Percentiles rank a stretch among this genome's conserved stretches.
Conservation (phyloP, 345 rosid genomes). For the Leavenworthia alabamica region DNA sequence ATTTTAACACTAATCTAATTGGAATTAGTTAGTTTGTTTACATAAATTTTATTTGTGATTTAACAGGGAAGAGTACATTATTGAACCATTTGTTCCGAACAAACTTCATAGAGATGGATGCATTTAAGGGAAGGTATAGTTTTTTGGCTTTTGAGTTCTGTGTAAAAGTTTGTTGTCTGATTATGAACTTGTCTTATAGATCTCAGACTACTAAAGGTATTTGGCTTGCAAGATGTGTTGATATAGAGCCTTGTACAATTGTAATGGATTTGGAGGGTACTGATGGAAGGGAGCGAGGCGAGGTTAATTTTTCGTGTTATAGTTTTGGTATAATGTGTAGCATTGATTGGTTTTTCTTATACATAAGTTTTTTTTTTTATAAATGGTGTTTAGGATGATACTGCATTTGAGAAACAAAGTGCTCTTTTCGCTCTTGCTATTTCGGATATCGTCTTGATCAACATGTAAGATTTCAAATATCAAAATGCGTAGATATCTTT, state of each 20-base stretch:
- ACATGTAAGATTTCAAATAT: slow-evolving; percentile 57
- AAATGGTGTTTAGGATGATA: slow-evolving; percentile 60
- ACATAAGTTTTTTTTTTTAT: not conserved
- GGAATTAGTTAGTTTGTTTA: not conserved
- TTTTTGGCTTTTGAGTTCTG: not conserved
- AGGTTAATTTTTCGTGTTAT: slow-evolving; percentile 44
- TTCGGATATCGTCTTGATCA: slow-evolving; percentile 90
- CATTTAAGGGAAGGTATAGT: slow-evolving; percentile 91
- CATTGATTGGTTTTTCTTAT: not conserved
- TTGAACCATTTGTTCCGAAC: slow-evolving; percentile 57
- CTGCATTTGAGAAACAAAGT: slow-evolving; percentile 97
- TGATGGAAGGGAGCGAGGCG: slow-evolving; percentile 98
- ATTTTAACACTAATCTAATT: not conserved
- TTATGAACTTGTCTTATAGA: slow-evolving; percentile 35
- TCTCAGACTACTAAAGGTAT: slow-evolving; percentile 96
- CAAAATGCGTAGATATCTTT: not conserved
- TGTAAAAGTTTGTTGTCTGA: not conserved
- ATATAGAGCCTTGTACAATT: slow-evolving; percentile 84
- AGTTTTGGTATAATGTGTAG: not conserved
- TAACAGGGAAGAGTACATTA: slow-evolving; percentile 93
- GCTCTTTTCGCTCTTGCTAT: slow-evolving; percentile 95
- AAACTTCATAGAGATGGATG: slow-evolving; percentile 34
- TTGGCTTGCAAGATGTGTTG: slow-evolving; percentile 82
- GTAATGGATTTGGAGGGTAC: slow-evolving; percentile 99
- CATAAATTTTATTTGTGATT: slow-evolving; percentile 12